phyloP scores from a whole-genome alignment of 2,329 filamentous ascomycete species.

The Phoma sp. region DNA sequence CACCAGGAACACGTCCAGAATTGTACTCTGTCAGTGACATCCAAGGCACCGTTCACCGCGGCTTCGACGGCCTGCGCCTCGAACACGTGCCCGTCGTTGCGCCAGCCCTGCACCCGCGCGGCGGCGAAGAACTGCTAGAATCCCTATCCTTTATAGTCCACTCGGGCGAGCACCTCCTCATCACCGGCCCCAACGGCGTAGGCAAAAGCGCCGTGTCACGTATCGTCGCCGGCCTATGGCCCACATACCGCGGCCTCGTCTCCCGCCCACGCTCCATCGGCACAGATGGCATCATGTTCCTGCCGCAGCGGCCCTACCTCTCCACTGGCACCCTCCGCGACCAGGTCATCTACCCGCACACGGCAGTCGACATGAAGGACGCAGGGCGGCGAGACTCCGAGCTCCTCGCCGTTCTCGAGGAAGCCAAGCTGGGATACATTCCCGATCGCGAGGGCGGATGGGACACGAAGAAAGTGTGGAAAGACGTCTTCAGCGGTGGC shows the following conservation, averaged over 20 bases:
- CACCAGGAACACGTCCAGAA: constrained; percentile 71
- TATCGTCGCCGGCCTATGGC: constrained; percentile 92
- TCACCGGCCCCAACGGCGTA: constrained; percentile 92
- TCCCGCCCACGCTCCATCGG: constrained; percentile 82
- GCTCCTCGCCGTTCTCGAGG: constrained; percentile 78
- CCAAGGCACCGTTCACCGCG: constrained; percentile 91
- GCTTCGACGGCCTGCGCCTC: constrained; percentile 91
- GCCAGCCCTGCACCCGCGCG: constrained; percentile 83
- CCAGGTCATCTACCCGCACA: constrained; percentile 97
- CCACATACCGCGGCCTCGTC: constrained; percentile 90
- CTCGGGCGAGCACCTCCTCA: constrained; percentile 88
- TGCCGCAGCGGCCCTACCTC: constrained; percentile 91
- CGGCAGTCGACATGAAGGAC: constrained; percentile 89
- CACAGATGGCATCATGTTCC: constrained; percentile 95
- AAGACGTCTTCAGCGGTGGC: constrained; percentile 94
- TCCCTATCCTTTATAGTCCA: constrained; percentile 88
- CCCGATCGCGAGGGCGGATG: constrained; percentile 92
- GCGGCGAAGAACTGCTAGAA: constrained; percentile 89
- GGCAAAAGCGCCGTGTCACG: constrained; percentile 90
- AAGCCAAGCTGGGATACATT: constrained; percentile 85
- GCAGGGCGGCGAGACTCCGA: constrained; percentile 79
- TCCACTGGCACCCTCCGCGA: constrained; percentile 91
- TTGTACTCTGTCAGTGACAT: constrained; percentile 89
- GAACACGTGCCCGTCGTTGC: constrained; percentile 94
- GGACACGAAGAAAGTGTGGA: constrained; percentile 98